Evolutionary conservation across 768 basidiomycete species (phyloP), one percentile per base, ranked within the genome.

Genomic region (Calocybe cyanea): DNA sequence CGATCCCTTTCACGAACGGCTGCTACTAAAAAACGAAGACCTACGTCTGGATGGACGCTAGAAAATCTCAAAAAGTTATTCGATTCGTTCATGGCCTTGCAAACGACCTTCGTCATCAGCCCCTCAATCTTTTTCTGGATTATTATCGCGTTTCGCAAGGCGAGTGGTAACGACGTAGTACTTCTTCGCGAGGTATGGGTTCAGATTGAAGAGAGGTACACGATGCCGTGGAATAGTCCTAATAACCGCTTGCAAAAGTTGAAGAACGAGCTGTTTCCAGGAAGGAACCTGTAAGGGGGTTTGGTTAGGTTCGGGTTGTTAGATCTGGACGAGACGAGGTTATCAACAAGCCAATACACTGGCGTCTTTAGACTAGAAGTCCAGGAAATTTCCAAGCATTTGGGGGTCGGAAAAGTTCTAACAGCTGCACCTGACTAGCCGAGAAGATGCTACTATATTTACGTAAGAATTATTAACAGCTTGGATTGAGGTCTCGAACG

Each of bases 61-160:
- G 60, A 70, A 3, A 76, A 77, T 50, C 76, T 92, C 34, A 60
- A 73, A 6, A 57, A 67, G 1, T 55, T 92, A 18, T 86, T 87
- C 55, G 62, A 74, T 20, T 69, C 71, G 20, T 91, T 91, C 63
- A 63, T 91, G 23, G 60, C 63, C n/a, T 65, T 87, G 31, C 77
- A 83, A 0, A 52, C 50, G 10, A 64, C 67, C 41, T 62, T 65
- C 32, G 62, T 62, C 17, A 72, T 80, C 2, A 75, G 71, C 13
- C 65, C 65, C 24, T 64, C 72, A 17, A 64, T 72, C 33, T 53
- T 88, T 17, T 84, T 78, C 58, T 88, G 85, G 81, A 72, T 87
- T 40, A 62, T 93, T 51, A 58, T 74, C 14, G 83, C 85, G 0
- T 87, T 82, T 51, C 72, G 71, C 48, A 79, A 69, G 59, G 70